Evolutionary conservation across 176 grass and related monocot species (phyloP), one percentile per base, ranked within the genome.

Genomic region (Miscanthus lutarioriparius): DNA sequence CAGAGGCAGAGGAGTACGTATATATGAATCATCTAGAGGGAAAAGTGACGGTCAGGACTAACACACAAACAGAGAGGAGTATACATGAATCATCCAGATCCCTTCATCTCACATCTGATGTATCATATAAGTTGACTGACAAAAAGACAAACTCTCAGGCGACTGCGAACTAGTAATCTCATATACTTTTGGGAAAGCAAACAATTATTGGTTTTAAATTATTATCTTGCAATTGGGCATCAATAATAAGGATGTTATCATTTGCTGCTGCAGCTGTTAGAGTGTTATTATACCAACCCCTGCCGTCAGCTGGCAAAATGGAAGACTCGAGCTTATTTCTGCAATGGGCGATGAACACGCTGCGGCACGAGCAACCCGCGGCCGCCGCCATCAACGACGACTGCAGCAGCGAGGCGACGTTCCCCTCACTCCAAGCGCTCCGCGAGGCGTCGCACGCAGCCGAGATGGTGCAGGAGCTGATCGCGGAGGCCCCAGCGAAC

Each of bases 301-400:
- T 23, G 9, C n/a, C 3, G 58, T 62, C 58, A 23, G 10, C 11
- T 64, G 23, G 11, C 13, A 17, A 63, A 25, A 89, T 78, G 83
- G 88, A 89, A 35, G 83, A 86, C 56, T 78, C 83, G 20, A 76
- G 20, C 11, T 0, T 86, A 28, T 90, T 90, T 62, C 48, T 90
- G 79, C 84, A 86, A 40, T 90, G 84, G 88, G 84, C 84, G 27
- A 32, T 90, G 84, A 10, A 43, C 84, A 83, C 88, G 36, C 27
- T 86, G 73, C 83, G 36, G 73, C 35, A 86, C 44, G 56, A 83
- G 67, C 83, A 83, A n/a, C 74, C 74, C 14, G 37, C 32, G 26
- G 79, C 27, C 65, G 27, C n/a, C 72, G 27, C 28, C 56, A 65
- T 44, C 19, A 64, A 3, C 43, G 58, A 45, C 45, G 79, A 25